Evolutionary conservation across 2,329 filamentous ascomycete species (phyloP).

Genomic region (Alternaria ethzedia): DNA sequence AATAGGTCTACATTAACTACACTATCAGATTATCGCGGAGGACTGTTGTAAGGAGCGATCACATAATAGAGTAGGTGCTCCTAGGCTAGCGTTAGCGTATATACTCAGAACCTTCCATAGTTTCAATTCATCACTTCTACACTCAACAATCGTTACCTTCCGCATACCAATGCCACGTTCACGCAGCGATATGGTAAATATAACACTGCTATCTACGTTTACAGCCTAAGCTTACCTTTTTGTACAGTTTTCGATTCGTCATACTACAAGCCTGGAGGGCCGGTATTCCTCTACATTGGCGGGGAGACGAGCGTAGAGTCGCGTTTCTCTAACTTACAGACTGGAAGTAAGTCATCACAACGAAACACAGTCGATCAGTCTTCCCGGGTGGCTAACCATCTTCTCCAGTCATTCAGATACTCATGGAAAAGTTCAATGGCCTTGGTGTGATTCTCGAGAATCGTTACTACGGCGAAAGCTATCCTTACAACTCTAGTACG

Average conservation of each 20-base stretch:
- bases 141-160: no score
- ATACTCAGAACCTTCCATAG: no score
- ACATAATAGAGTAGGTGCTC: no score
- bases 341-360: conserved; percentile 44
- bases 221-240: no score
- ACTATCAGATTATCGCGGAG: no score
- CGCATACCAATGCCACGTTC: conserved; percentile 58
- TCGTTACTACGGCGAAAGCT: conserved; percentile 59
- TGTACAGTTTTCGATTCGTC: conserved; percentile 54
- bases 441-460: conserved; percentile 63
- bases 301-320: conserved; percentile 54
- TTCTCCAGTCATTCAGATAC: conserved; percentile 56
- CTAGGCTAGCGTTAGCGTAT: no score
- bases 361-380: neutral
- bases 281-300: conserved; percentile 57
- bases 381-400: neutral
- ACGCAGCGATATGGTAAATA: conserved; percentile 49
- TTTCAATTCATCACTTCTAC: no score
- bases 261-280: conserved; percentile 62
- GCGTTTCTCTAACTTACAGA: conserved; percentile 49
- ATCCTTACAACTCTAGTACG: conserved; percentile 55
- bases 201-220: no score
- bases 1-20: no score
- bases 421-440: conserved; percentile 62
- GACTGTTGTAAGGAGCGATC: no score